A percentile compares a stretch with the other conserved stretches of the same genome.
phyloP scores from a whole-genome alignment of 1,284 basidiomycete species.

The Fomitopsis pinicola region DNA sequence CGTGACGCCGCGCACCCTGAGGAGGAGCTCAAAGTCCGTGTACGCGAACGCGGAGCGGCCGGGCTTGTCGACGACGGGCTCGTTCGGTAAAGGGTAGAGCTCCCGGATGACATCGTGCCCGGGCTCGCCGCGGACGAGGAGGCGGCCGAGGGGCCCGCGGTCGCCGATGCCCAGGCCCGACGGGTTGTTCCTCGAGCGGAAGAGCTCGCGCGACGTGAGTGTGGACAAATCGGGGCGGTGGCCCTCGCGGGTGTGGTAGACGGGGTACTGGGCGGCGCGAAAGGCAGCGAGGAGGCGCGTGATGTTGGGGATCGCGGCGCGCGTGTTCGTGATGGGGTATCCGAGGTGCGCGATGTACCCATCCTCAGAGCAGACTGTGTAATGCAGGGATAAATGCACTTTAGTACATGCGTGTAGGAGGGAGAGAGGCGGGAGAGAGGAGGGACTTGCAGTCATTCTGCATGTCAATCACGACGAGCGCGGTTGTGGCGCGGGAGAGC shows the following conservation, averaged over 20 bases:
- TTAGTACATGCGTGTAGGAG: not conserved
- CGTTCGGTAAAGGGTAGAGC: constrained; percentile 2
- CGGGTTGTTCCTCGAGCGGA: constrained; percentile 4
- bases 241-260: constrained; percentile 11
- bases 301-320: constrained; percentile 5
- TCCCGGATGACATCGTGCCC: constrained; percentile 7
- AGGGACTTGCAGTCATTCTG: constrained; percentile 10
- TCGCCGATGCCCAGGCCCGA: constrained; percentile 7
- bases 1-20: constrained; percentile 3
- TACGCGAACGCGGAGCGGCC: constrained; percentile 8
- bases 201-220: constrained; percentile 6
- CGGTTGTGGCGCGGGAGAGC: constrained; percentile 1
- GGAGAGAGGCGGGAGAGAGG: not conserved
- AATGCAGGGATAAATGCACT: too few species aligned
- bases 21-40: constrained; percentile 10
- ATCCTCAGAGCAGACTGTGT: constrained; percentile 4
- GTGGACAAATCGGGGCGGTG: constrained; percentile 11
- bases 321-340: constrained; percentile 1
- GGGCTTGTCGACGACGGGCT: constrained; percentile 10
- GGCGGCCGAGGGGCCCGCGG: constrained; percentile 2
- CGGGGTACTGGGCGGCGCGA: constrained; percentile 2
- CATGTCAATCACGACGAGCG: constrained; percentile 9
- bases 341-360: constrained; percentile 7
- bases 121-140: constrained; percentile 8
- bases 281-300: constrained; percentile 3